Percentiles rank a stretch among this genome's conserved stretches.
These are phyloP conservation scores for Tylopilus sp. DNA, from an alignment of 768 basidiomycete species.

Conservation along the genomic window DNA sequence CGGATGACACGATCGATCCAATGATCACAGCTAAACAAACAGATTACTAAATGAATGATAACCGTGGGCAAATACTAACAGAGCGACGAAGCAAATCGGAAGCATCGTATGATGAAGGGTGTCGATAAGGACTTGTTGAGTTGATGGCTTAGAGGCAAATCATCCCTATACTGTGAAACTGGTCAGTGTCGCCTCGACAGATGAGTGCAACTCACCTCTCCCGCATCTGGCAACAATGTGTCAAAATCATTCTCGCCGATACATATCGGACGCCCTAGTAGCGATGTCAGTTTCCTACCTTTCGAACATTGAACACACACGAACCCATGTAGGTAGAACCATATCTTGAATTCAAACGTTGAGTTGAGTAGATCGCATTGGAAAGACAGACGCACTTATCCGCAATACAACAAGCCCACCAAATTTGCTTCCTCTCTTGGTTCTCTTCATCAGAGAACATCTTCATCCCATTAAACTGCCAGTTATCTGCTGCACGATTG, in stretches of 20 bases:
- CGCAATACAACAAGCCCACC: conserved; percentile 72
- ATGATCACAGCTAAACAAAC: conserved; percentile 57
- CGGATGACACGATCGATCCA: conserved; percentile 60
- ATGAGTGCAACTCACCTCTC: conserved; percentile 39
- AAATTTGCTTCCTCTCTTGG: conserved; percentile 70
- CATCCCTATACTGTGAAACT: conserved; percentile 52
- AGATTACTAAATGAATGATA: conserved; percentile 1
- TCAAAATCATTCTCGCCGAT: conserved; percentile 72
- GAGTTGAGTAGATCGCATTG: background rate
- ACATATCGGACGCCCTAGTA: conserved; percentile 58
- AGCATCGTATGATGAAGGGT: conserved; percentile 50
- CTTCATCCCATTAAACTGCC: conserved; percentile 60
- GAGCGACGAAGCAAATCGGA: conserved; percentile 53
- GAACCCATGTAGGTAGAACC: conserved; percentile 73
- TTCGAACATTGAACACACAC: background rate
- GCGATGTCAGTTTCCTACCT: conserved; percentile 8
- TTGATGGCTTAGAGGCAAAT: conserved; percentile 49
- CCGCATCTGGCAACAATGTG: conserved; percentile 55
- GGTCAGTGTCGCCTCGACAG: conserved; percentile 5
- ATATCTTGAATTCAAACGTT: conserved; percentile 41
- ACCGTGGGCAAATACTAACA: conserved; percentile 40
- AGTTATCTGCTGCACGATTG: conserved; percentile 73
- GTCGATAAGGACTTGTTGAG: conserved; percentile 38
- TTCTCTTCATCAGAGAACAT: conserved; percentile 66
- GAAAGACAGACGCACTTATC: conserved; percentile 54